Evolutionary conservation across 2,329 filamentous ascomycete species (phyloP).

Genomic region (Fusarium longipes): DNA sequence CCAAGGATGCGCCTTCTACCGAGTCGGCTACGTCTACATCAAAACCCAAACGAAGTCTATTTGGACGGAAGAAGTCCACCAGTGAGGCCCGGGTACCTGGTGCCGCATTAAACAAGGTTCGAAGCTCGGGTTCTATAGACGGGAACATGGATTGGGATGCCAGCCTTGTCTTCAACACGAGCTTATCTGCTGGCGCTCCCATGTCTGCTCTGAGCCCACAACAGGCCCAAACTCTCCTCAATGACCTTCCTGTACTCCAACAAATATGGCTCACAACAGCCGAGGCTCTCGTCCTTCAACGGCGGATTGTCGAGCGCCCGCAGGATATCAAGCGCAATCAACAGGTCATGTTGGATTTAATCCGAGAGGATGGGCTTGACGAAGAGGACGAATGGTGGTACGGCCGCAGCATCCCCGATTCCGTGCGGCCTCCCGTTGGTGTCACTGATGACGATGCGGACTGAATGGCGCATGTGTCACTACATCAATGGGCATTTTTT

Average conservation of each 20-base stretch:
- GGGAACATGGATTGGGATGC: slow-evolving; percentile 48
- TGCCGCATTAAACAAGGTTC: slow-evolving; percentile 40
- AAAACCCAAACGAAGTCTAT: slow-evolving; percentile 64
- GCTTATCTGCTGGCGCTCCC: slow-evolving; percentile 69
- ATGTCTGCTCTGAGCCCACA: slow-evolving; percentile 67
- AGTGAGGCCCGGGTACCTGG: slow-evolving; percentile 47
- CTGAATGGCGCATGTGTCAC: slow-evolving; percentile 35
- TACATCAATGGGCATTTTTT: slow-evolving; percentile 22
- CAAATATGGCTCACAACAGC: slow-evolving; percentile 73
- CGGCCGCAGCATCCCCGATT: slow-evolving; percentile 63
- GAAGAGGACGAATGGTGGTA: slow-evolving; percentile 74
- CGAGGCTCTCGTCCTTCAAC: slow-evolving; percentile 69
- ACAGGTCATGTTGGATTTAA: slow-evolving; percentile 72
- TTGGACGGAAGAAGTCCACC: slow-evolving; percentile 69
- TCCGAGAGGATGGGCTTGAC: slow-evolving; percentile 68
- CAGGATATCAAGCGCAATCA: slow-evolving; percentile 73
- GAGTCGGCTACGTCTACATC: slow-evolving; percentile 54
- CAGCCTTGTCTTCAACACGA: slow-evolving; percentile 67
- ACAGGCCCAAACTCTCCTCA: slow-evolving; percentile 61
- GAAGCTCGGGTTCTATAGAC: slow-evolving; percentile 50
- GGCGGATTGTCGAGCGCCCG: slow-evolving; percentile 67
- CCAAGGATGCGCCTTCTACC: slow-evolving; percentile 53
- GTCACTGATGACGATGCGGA: slow-evolving; percentile 64
- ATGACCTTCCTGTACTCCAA: slow-evolving; percentile 67
- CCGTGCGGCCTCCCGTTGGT: slow-evolving; percentile 62